A percentile compares a stretch with the other conserved stretches of the same genome.
Conservation (phyloP, 2,329 filamentous ascomycete species). For the Gyromitra esculenta region DNA sequence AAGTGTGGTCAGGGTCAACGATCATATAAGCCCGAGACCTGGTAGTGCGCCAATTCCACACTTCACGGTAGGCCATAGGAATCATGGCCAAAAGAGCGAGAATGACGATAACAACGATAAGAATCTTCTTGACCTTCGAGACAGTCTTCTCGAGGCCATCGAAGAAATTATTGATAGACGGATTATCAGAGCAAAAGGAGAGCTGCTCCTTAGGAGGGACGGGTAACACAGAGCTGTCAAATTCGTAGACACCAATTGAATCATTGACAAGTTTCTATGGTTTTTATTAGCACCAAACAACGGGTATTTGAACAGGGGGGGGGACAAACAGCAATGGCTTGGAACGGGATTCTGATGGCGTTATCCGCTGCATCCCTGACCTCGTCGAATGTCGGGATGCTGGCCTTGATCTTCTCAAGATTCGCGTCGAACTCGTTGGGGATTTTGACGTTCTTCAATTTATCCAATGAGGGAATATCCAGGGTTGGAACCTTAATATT, state of each 20-base stretch:
- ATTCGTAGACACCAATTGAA: conserved; percentile 76
- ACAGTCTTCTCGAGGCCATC: conserved; percentile 73
- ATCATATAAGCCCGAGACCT: conserved; percentile 75
- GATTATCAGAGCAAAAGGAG: conserved; percentile 87
- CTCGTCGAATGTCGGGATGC: conserved; percentile 83
- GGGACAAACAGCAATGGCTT: conserved; percentile 72
- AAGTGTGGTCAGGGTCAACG: conserved; percentile 64
- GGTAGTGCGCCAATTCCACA: conserved; percentile 78
- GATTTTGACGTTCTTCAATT: conserved; percentile 76
- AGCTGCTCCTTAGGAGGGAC: conserved; percentile 83
- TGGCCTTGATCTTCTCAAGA: conserved; percentile 74
- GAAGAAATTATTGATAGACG: conserved; percentile 86
- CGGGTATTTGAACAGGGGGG: background rate
- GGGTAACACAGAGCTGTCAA: conserved; percentile 81
- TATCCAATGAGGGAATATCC: conserved; percentile 72
- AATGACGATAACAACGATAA: conserved; percentile 77
- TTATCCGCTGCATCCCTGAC: conserved; percentile 83
- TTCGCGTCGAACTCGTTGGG: conserved; percentile 66
- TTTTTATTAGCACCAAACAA: conserved; percentile 25
- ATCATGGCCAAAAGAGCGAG: conserved; percentile 77
- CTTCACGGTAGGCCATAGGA: conserved; percentile 83
- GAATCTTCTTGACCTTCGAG: conserved; percentile 75
- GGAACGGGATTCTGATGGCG: conserved; percentile 80
- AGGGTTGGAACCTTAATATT: conserved; percentile 65
- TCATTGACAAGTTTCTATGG: conserved; percentile 72